Evolutionary conservation across 2,329 filamentous ascomycete species (phyloP).

Genomic region (Claviceps paspali): DNA sequence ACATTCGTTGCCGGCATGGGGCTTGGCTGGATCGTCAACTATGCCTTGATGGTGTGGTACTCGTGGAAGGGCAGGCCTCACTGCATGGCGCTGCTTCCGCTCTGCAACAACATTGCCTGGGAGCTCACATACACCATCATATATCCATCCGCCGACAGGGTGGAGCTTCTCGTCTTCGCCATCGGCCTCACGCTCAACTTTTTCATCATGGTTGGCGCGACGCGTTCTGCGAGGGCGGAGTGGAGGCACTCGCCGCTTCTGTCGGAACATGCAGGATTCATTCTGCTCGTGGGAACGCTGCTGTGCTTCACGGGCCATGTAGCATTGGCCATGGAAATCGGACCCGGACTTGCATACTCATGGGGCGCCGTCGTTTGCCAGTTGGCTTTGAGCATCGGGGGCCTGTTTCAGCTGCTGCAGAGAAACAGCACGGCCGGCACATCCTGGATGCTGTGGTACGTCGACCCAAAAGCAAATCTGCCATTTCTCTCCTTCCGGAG

Average conservation of each 20-base stretch:
- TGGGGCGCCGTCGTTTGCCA: constrained; percentile 9
- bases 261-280: constrained; percentile 4
- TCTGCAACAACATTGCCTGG: constrained; percentile 9
- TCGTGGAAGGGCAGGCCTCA: constrained; percentile 5
- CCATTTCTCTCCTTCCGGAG: neutral
- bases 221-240: constrained; percentile 5
- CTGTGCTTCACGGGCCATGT: constrained; percentile 8
- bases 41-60: constrained; percentile 7
- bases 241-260: constrained; percentile 7
- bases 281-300: constrained; percentile 4
- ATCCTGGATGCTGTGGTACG: constrained; percentile 7
- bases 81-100: constrained; percentile 8
- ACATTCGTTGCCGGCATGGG: constrained; percentile 6
- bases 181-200: constrained; percentile 6
- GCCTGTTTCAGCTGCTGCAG: constrained; percentile 7
- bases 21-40: constrained; percentile 8
- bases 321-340: constrained; percentile 7
- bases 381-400: constrained; percentile 6
- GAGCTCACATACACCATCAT: constrained; percentile 7
- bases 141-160: constrained; percentile 6
- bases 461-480: neutral
- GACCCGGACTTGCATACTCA: constrained; percentile 7
- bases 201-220: constrained; percentile 6
- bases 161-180: constrained; percentile 6
- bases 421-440: constrained; percentile 7